Evolutionary conservation across 441 rosid genomes (phyloP), one percentile per base, ranked within the genome.

Genomic region (Codiaeum variegatum): DNA sequence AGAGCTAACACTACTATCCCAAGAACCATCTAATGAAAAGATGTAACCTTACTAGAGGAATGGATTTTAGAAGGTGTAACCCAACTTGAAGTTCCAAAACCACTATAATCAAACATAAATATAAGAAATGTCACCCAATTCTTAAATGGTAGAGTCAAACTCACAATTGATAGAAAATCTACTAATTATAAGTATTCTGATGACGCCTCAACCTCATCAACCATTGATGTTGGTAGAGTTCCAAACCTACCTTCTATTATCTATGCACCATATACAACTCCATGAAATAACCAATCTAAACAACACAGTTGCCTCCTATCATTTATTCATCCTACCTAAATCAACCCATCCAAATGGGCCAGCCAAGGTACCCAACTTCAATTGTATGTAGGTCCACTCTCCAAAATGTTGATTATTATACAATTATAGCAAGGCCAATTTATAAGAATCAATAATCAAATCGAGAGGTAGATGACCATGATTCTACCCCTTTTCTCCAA

Each of bases 1-100:
- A 19, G 3, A 19, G 5, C 24, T 1, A 56, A 56, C 4, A 15
- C 28, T 7, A 21, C 5, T 19, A 19, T 56, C 23, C 19, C 32
- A 4, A 40, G 12, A 66, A 31, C 66, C 31, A 73, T 73, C 40
- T 31, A 66, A 73, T 62, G 32, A 55, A 64, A 52, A 56, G 62
- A 56, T 56, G 10, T 56, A n/a, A 63, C 73, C 23, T 42, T 40
- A 19, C 74, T 32, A 52, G 38, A 31, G 28, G 54, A 51, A 54
- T 32, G n/a, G 6, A 6, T 13, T 29, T 38, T 26, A n/a, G n/a
- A n/a, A 18, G 66, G 4, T 18, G 23, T 13, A 44, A 44, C 49
- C 49, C 16, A 44, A 44, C 49, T 13, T 1, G 13, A 44, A 15
- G 11, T 15, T 8, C 5, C 16, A 44, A 44, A 44, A 5, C 5